Conservation (phyloP, 1,139 yeast genomes). For the Spathaspora jeffriesii region DNA sequence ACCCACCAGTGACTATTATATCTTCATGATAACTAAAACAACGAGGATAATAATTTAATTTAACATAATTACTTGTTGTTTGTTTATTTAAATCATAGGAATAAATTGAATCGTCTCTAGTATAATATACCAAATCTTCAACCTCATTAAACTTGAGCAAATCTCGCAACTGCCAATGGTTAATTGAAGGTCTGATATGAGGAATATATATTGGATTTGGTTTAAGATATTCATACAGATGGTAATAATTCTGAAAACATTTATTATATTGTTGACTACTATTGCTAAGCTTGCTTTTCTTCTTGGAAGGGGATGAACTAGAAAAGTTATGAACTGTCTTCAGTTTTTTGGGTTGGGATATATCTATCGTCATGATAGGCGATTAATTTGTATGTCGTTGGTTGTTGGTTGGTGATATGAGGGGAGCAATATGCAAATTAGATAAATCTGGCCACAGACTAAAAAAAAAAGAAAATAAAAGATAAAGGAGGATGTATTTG, state of each 20-base stretch:
- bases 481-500: not conserved
- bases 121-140: slow-evolving; percentile 32
- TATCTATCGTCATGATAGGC: slow-evolving; percentile 7
- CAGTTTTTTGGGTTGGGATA: slow-evolving; percentile 5
- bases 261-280: slow-evolving; percentile 22
- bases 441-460: not conserved
- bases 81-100: slow-evolving; percentile 18
- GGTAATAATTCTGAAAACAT: slow-evolving; percentile 49
- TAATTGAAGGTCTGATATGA: slow-evolving; percentile 32
- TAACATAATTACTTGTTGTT: slow-evolving; percentile 32
- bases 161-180: slow-evolving; percentile 91
- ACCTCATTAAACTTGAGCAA: slow-evolving; percentile 50
- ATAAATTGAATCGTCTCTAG: slow-evolving; percentile 33
- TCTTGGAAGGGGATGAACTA: not conserved
- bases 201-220: slow-evolving; percentile 40
- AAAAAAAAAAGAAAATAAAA: not conserved
- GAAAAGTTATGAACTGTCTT: slow-evolving; percentile 1
- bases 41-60: slow-evolving; percentile 59
- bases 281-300: slow-evolving; percentile 3
- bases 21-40: slow-evolving; percentile 61
- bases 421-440: not conserved
- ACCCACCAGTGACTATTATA: slow-evolving; percentile 72
- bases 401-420: not conserved
- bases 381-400: not conserved
- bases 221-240: slow-evolving; percentile 37